Conservation (phyloP, 169 alveolate genomes). For the Perkinsus olseni region DNA sequence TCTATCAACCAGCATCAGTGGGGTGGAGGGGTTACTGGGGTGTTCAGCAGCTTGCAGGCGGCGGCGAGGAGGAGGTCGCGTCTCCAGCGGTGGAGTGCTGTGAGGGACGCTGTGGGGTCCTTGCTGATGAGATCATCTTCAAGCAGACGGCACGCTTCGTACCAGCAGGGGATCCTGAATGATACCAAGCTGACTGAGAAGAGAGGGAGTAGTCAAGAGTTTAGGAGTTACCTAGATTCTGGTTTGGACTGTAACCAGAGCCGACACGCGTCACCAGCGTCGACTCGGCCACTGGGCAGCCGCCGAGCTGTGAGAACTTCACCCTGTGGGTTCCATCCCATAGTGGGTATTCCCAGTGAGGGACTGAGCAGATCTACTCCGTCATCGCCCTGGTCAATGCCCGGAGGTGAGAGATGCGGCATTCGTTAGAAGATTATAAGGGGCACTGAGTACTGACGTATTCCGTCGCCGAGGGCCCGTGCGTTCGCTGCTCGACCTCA, state of each 20-base stretch:
- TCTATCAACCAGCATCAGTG: not conserved
- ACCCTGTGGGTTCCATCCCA: not conserved
- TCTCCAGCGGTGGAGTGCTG: not conserved
- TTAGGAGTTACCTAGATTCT: not conserved
- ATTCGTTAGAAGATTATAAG: too few relatives aligned
- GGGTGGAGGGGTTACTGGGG: not conserved
- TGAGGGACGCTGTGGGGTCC: not conserved
- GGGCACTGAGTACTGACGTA: too few relatives aligned
- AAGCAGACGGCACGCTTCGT: not conserved
- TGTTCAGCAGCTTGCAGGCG: not conserved
- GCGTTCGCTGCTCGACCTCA: too few relatives aligned
- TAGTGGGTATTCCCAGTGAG: not conserved
- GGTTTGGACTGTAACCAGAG: not conserved
- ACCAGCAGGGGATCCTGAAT: not conserved
- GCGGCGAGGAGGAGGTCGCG: not conserved
- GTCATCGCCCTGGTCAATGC: not conserved
- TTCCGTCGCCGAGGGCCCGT: too few relatives aligned
- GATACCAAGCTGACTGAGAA: not conserved
- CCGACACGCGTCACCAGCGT: not conserved
- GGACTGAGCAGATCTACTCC: not conserved
- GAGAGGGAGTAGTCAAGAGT: too few relatives aligned
- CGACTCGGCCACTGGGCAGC: not conserved
- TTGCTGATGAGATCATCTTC: not conserved
- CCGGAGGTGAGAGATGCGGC: too few relatives aligned
- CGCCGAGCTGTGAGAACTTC: not conserved